Evolutionary conservation across 306 rosid species (phyloP), one percentile per base, ranked within the genome.

Genomic region (Prinsepia uniflora): DNA sequence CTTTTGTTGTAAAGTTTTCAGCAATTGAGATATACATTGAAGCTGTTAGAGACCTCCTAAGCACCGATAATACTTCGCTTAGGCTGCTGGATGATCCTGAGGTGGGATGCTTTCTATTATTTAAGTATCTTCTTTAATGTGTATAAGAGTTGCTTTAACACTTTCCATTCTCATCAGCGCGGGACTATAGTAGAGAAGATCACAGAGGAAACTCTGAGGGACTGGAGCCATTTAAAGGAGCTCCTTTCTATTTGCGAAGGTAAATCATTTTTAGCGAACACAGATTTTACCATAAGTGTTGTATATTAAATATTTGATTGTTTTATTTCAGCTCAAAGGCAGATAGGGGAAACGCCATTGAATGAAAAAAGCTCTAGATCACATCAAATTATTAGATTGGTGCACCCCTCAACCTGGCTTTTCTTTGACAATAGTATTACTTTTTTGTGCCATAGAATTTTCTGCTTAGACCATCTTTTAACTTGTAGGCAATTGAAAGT

Each of bases 21-120:
- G 97, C 99, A 41, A 89, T 95, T 76, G 99, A 95, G 83, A 95
- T 95, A 72, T 95, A 95, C 85, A 95, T 91, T 86, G 99, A 95
- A 89, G 80, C 86, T 86, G 91, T 95, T 68, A 84, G 99, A 84
- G 99, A 95, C 82, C 99, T 95, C 67, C 85, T 95, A 48, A 86
- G 96, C 82, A 73, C 92, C 11, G 97, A 95, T 68, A 83, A 76
- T 75, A 86, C 86, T 75, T 80, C 94, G 50, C 97, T 95, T 61
- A 86, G 97, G 86, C 90, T 95, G 78, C 91, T 89, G 62, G 99
- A 95, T 80, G 99, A 95, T 80, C 99, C 97, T 63, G 99, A 95
- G 90, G 99, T 95, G 81, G 81, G 69, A 75, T 80, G 47, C 18
- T 41, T 70, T 60, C 50, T 63, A 18, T 56, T 43, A 10, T 44